These are phyloP conservation scores for Eutypella sp. DNA, from an alignment of 2,329 filamentous ascomycete species.

Conservation along the genomic window DNA sequence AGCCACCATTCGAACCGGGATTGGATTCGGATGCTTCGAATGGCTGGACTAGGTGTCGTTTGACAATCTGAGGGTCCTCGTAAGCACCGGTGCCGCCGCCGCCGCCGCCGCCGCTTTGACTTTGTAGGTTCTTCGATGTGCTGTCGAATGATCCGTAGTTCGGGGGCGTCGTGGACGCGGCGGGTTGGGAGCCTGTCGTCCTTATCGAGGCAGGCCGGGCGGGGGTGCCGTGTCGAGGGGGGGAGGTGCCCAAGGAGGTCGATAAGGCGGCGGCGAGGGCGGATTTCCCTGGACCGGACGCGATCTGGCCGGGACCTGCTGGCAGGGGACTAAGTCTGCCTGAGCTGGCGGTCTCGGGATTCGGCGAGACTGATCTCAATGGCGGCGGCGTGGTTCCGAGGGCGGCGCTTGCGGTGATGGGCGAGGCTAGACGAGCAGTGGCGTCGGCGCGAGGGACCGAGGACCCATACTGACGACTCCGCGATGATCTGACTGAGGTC, in stretches of 20 bases:
- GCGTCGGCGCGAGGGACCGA: conserved; percentile 54
- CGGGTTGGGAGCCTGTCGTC: conserved; percentile 38
- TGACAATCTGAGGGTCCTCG: conserved; percentile 89
- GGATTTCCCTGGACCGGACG: conserved; percentile 76
- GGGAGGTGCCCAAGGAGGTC: conserved; percentile 64
- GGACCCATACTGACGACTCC: conserved; percentile 42
- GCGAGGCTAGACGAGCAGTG: conserved; percentile 57
- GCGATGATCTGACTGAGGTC: conserved; percentile 44
- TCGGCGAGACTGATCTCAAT: conserved; percentile 44
- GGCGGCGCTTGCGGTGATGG: conserved; percentile 45
- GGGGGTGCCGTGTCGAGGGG: conserved; percentile 65
- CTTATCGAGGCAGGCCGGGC: conserved; percentile 57
- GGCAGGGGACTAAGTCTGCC: conserved; percentile 58
- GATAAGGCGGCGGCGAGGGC: conserved; percentile 85
- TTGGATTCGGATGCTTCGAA: conserved; percentile 42
- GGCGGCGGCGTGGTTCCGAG: conserved; percentile 40
- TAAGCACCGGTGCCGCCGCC: conserved; percentile 54
- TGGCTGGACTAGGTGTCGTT: conserved; percentile 78
- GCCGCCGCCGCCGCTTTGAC: no score
- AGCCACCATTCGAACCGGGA: conserved; percentile 30
- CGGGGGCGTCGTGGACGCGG: conserved; percentile 53
- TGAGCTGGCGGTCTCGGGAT: conserved; percentile 34
- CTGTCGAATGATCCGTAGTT: conserved; percentile 85
- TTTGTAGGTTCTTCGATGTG: conserved; percentile 45
- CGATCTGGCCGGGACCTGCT: conserved; percentile 56